These are phyloP conservation scores for Viola odorata DNA, from an alignment of 345 rosid species.

Conservation along the genomic window DNA sequence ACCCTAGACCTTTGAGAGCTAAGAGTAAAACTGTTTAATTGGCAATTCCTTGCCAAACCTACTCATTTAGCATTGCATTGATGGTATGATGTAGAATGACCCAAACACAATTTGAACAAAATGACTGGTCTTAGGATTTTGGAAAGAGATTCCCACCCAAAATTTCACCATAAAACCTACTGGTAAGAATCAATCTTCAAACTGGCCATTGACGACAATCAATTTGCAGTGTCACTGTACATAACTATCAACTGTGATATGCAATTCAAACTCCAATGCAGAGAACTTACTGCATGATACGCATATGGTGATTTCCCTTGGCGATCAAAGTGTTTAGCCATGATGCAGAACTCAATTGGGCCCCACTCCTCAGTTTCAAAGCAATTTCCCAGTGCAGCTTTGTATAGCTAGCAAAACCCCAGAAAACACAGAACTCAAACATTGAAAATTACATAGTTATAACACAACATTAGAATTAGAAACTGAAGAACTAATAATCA, in stretches of 20 bases:
- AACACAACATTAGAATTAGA: background rate
- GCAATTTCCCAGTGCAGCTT: slow-evolving; percentile 85
- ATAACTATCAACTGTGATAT: background rate
- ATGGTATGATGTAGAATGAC: background rate
- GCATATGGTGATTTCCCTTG: slow-evolving; percentile 91
- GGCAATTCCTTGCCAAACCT: background rate
- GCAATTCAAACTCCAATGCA: background rate
- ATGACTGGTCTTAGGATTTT: background rate
- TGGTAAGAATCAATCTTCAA: background rate
- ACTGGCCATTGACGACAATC: background rate
- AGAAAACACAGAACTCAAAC: slow-evolving; percentile 11
- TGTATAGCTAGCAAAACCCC: slow-evolving; percentile 47
- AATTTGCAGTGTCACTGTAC: background rate
- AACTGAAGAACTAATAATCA: background rate
- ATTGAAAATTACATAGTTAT: background rate
- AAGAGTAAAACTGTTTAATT: no score
- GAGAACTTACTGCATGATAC: slow-evolving; percentile 67
- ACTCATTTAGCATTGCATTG: background rate
- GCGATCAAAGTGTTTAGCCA: slow-evolving; percentile 89
- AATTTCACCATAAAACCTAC: background rate
- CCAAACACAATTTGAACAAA: background rate
- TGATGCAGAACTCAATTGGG: slow-evolving; percentile 68
- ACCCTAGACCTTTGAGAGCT: no score
- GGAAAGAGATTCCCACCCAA: background rate
- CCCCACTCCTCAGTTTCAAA: slow-evolving; percentile 86